Evolutionary conservation across 441 rosid species (phyloP), one percentile per base, ranked within the genome.

Genomic region (Eugenia klotzschiana): DNA sequence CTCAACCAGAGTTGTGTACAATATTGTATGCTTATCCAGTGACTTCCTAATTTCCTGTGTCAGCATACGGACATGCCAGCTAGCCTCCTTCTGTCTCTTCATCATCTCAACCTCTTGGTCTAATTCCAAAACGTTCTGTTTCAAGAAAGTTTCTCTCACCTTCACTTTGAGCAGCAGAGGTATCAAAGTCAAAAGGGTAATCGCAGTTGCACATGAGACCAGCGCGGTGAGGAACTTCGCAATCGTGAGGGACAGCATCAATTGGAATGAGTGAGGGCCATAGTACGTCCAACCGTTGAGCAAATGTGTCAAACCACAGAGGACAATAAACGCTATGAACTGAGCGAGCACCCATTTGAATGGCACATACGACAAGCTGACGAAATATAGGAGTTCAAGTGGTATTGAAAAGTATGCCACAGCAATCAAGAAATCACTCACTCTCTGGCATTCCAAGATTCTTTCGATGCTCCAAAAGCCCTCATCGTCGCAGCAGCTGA

Each of bases 341-440:
- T 90, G 89, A 83, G 89, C 86, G 26, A 93, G 92, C 57, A 93
- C 96, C 96, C 96, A 93, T 91, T 93, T 93, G 89, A 93, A 93
- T 23, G 96, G 96, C 81, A 93, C 87, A 60, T 91, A 89, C 26
- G 96, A 89, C 87, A 90, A 91, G 88, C 95, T 93, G 81, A 93
- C 87, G 82, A 93, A 93, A 91, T 91, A 93, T 54, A 93, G 93
- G n/a, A 93, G 90, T 89, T 93, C 96, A 3, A 93, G 89, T 12
- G 96, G 96, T 83, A 93, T 93, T 4, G 96, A 93, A 84, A 93
- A 92, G 86, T 93, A 92, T 0, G 96, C 96, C 84, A 92, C 88
- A 20, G 94, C 96, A 83, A 93, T 93, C 53, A 93, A 81, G 85
- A 91, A 89, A 92, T 93, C 96, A 87, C 96, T 93, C 86, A 92